phyloP scores from a whole-genome alignment of 768 basidiomycete genomes.

The Tubosaeta sp. region DNA sequence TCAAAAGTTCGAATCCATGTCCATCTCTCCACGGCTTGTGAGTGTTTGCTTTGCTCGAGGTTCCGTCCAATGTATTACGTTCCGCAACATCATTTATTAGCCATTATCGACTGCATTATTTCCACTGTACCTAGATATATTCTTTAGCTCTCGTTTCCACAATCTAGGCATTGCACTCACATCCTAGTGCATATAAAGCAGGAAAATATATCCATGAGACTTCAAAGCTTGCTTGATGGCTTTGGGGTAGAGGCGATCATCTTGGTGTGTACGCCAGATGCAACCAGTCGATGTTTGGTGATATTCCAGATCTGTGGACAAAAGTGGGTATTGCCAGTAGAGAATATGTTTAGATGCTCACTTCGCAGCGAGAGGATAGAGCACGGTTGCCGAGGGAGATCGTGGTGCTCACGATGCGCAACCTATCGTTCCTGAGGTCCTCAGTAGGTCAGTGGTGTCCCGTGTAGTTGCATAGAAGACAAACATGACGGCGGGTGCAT shows the following conservation, averaged over 20 bases:
- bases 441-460: background rate
- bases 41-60: background rate
- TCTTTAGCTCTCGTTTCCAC: slow-evolving; percentile 2
- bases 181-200: background rate
- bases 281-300: slow-evolving; percentile 48
- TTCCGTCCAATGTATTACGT: background rate
- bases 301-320: slow-evolving; percentile 50
- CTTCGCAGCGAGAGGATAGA: slow-evolving; percentile 49
- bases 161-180: slow-evolving; percentile 8
- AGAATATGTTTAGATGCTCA: slow-evolving; percentile 13
- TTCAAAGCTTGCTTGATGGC: slow-evolving; percentile 18
- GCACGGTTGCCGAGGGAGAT: slow-evolving; percentile 45
- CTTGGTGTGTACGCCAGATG: slow-evolving; percentile 52
- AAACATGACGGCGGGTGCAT: slow-evolving; percentile 51
- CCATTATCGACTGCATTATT: background rate
- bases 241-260: background rate
- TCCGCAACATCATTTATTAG: slow-evolving; percentile 5
- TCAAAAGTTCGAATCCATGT: too few relatives aligned
- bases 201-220: slow-evolving; percentile 8
- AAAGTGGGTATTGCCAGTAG: background rate
- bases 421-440: slow-evolving; percentile 39
- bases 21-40: background rate
- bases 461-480: background rate
- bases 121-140: slow-evolving; percentile 1
- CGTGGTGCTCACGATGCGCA: slow-evolving; percentile 52